Percentiles rank a stretch among this genome's conserved stretches.
These are phyloP conservation scores for Boletus semigastroideus DNA, from an alignment of 1,284 basidiomycete species.

Conservation along the genomic window DNA sequence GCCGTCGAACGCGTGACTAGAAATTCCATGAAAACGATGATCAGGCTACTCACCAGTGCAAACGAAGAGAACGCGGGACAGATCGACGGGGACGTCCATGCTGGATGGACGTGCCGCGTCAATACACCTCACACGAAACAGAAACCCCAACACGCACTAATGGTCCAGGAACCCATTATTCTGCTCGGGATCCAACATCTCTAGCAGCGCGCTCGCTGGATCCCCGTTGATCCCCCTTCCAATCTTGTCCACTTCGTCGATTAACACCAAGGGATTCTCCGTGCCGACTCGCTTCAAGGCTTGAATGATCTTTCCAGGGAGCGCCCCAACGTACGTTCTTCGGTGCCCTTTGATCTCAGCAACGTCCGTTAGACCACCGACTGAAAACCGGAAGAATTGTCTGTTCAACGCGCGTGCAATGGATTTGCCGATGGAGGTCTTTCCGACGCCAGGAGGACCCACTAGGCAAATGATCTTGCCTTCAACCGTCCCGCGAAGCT, in stretches of 20 bases:
- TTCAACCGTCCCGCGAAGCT: slow-evolving; percentile 94
- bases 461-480: slow-evolving; percentile 98
- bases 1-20: neutral
- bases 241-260: slow-evolving; percentile 99
- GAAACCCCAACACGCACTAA: slow-evolving; percentile 59
- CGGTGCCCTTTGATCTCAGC: slow-evolving; percentile 99
- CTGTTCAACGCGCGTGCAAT: slow-evolving; percentile 84
- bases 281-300: slow-evolving; percentile 96
- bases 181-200: slow-evolving; percentile 99
- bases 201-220: slow-evolving; percentile 89
- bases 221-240: slow-evolving; percentile 96
- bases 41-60: slow-evolving; percentile 68
- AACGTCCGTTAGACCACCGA: slow-evolving; percentile 95
- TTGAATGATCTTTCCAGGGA: slow-evolving; percentile 98
- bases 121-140: neutral
- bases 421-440: slow-evolving; percentile 94
- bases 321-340: slow-evolving; percentile 93
- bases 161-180: slow-evolving; percentile 96
- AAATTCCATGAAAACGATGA: neutral
- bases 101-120: slow-evolving; percentile 43
- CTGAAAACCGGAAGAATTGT: slow-evolving; percentile 95
- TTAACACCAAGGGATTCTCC: slow-evolving; percentile 95
- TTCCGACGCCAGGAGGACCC: slow-evolving; percentile 96
- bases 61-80: slow-evolving; percentile 95
- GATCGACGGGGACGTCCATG: slow-evolving; percentile 96